Base-by-base conservation (phyloP, 2,329 filamentous ascomycete genomes). In the Endoconidiophora polonica region DNA sequence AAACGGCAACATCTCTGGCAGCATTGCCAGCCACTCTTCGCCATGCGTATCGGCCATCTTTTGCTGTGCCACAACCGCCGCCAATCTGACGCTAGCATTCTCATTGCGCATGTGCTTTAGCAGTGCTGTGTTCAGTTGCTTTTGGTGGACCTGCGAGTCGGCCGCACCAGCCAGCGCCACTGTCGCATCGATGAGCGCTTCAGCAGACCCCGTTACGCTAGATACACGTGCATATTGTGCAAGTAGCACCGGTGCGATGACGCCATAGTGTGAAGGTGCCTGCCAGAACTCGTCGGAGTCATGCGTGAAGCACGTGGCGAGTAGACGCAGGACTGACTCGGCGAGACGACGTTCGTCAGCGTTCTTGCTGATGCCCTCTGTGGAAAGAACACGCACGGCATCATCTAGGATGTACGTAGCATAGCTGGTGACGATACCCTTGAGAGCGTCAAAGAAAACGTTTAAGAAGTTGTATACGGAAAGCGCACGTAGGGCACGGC, bases 221-320 rank as follows among this genome's bases (percentile, higher is more conserved):
- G 48, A 37, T 24, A 33, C 44, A 14, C 68, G 58, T 4, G 60
- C 61, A 55, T 81, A 76, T 54, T 93, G 86, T 22, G 72, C 67
- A 54, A 86, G 72, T 26, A 96, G 70, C 2, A 82, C 77, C 0
- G 72, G 69, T 12, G 79, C 76, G 38, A 95, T 78, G 24, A 76
- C 76, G 52, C 72, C 71, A 60, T 95, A 94, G 66, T 95, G 88
- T 0, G 83, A 75, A 0, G 91, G 90, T 0, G 84, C 79, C 70
- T 94, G 87, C 88, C 88, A 96, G 69, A 94, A 96, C 63, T 87
- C 83, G 62, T 94, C 87, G 65, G 94, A 84, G 61, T 96, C 91
- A 62, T 94, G 79, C 63, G 83, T 74, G 60, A 96, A 94, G 57
- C 79, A 82, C 57, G 78, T 81, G 24, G 73, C 69, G 43, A 96